phyloP scores from a whole-genome alignment of 345 rosid genomes.

The Luvunga scandens region DNA sequence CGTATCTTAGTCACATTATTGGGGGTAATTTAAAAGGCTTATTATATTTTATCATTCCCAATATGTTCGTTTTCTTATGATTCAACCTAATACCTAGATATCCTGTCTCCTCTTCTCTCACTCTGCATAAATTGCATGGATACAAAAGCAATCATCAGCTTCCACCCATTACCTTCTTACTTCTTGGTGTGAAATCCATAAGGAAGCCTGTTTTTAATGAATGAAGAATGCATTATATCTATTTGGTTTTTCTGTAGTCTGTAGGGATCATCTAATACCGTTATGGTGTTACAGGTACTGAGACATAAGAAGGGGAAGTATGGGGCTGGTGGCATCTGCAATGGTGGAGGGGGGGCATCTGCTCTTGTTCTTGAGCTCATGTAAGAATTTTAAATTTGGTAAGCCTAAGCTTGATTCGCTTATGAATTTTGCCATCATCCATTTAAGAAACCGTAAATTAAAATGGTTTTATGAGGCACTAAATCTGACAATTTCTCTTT shows the following conservation, averaged over 20 bases:
- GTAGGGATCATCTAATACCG: background rate
- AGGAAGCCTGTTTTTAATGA: background rate
- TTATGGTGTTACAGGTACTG: slow-evolving; percentile 53
- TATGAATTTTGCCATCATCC: background rate
- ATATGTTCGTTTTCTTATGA: background rate
- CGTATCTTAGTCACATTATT: slow-evolving; percentile 83
- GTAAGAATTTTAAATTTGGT: slow-evolving; percentile 45
- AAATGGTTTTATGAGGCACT: background rate
- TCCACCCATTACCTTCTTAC: background rate
- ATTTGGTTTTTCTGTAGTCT: background rate
- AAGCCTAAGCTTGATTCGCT: background rate
- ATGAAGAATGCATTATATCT: background rate
- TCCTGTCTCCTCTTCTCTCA: background rate
- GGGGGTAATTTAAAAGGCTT: slow-evolving; percentile 56
- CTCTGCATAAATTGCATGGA: background rate
- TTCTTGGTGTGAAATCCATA: background rate
- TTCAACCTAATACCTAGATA: background rate
- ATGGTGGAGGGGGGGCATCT: slow-evolving; percentile 98
- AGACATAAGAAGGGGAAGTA: slow-evolving; percentile 72
- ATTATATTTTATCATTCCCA: background rate
- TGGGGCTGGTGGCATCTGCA: slow-evolving; percentile 86
- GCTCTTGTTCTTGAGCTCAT: slow-evolving; percentile 81
- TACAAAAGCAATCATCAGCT: background rate
- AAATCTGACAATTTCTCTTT: background rate
- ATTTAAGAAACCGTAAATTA: background rate